Evolutionary conservation across 164 flowering plant species (phyloP).

Genomic region (Umbilicus rupestris): DNA sequence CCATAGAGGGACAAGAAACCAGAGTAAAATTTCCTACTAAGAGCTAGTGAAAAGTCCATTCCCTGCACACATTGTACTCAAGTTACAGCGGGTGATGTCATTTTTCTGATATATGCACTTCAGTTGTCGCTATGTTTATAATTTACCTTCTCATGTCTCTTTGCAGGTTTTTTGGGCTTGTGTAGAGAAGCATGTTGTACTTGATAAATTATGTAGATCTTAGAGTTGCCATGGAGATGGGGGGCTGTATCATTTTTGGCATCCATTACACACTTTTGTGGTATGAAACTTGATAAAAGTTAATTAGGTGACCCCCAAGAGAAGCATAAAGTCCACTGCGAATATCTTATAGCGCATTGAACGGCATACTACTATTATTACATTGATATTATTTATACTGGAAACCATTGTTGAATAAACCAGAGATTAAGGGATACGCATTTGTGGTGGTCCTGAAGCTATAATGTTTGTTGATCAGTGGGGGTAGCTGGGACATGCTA

Average conservation of each 20-base stretch:
- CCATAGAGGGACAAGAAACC: background rate
- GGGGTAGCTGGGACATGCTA: too few species aligned
- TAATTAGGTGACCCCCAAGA: too few species aligned
- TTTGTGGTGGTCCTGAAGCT: too few species aligned
- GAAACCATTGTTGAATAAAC: too few species aligned
- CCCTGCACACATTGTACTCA: background rate
- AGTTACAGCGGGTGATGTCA: background rate
- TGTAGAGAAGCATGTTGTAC: background rate
- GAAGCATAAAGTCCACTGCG: too few species aligned
- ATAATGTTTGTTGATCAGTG: too few species aligned
- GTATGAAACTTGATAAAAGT: background rate
- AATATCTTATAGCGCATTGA: too few species aligned
- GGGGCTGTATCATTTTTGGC: background rate
- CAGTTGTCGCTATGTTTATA: background rate
- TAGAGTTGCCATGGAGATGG: background rate
- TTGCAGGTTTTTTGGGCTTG: too few species aligned
- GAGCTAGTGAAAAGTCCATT: background rate
- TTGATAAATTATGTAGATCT: background rate
- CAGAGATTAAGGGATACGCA: too few species aligned
- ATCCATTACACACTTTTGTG: background rate
- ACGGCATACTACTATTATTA: too few species aligned
- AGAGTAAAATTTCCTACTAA: background rate
- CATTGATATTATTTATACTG: too few species aligned
- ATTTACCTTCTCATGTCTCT: too few species aligned
- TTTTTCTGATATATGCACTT: background rate